Evolutionary conservation across 305 asterid genomes (phyloP).

Genomic region (Coffea humblotiana): DNA sequence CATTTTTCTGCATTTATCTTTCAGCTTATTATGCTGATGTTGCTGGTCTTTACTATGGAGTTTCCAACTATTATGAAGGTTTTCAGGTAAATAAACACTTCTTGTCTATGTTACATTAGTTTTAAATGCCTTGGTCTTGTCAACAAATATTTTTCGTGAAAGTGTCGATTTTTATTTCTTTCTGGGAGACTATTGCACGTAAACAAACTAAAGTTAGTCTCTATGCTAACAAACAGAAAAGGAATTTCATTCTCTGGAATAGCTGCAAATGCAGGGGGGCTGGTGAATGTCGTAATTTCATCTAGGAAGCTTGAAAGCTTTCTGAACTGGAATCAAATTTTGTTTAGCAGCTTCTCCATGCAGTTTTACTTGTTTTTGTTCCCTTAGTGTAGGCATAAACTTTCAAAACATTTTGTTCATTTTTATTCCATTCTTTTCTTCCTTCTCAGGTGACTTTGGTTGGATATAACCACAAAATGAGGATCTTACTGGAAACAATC

Average conservation of each 20-base stretch:
- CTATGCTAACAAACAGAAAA: background rate
- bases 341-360: background rate
- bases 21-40: constrained; percentile 92
- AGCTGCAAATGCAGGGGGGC: background rate
- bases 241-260: background rate
- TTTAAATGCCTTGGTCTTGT: background rate
- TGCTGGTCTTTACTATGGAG: constrained; percentile 84
- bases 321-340: background rate
- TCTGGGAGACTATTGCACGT: background rate
- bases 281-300: background rate
- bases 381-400: background rate
- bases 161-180: no score
- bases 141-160: background rate
- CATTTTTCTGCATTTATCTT: constrained; percentile 13
- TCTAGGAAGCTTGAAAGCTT: background rate
- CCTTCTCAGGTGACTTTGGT: constrained; percentile 60
- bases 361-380: no score
- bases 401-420: background rate
- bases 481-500: constrained; percentile 70
- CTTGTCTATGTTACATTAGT: background rate
- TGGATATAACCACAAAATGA: constrained; percentile 83
- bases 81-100: constrained; percentile 59
- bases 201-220: background rate
- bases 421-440: constrained; percentile 5
- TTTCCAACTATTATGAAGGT: constrained; percentile 57